phyloP scores from a whole-genome alignment of 371 early-diverging fungal genomes.

The Mucor circinelloides region DNA sequence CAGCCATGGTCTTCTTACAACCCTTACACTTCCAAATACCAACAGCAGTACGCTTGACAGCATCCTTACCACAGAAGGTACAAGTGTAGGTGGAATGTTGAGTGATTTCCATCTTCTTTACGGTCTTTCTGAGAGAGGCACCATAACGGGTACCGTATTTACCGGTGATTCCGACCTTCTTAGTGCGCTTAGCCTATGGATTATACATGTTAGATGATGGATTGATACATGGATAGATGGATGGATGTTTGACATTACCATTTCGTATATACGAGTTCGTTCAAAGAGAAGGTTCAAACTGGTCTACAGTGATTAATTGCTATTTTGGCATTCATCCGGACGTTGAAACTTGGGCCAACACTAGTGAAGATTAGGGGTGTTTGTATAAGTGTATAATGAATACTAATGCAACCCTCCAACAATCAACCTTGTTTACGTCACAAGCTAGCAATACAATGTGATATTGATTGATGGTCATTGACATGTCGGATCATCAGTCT shows the following conservation, averaged over 20 bases:
- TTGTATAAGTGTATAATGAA: background rate
- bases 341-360: slow-evolving; percentile 1
- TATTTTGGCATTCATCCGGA: slow-evolving; percentile 2
- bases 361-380: background rate
- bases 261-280: slow-evolving; percentile 22
- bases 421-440: background rate
- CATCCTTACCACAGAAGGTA: slow-evolving; percentile 99
- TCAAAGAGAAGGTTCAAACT: slow-evolving; percentile 24
- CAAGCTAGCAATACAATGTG: background rate
- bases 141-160: slow-evolving; percentile 99
- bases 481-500: background rate
- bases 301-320: slow-evolving; percentile 2
- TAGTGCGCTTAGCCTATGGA: slow-evolving; percentile 95
- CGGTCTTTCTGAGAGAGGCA: slow-evolving; percentile 99
- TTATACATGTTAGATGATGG: background rate
- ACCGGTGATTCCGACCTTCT: slow-evolving; percentile 99
- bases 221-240: slow-evolving; percentile 32
- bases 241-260: slow-evolving; percentile 22
- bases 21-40: slow-evolving; percentile 99
- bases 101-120: slow-evolving; percentile 99
- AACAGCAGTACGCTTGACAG: slow-evolving; percentile 96
- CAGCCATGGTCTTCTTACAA: slow-evolving; percentile 97
- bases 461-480: background rate
- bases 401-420: background rate
- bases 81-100: slow-evolving; percentile 99